A percentile compares a stretch with the other conserved stretches of the same genome.
Evolutionary conservation across 805 yeast species (phyloP).

Genomic region (Teunomyces lycoperdinae): DNA sequence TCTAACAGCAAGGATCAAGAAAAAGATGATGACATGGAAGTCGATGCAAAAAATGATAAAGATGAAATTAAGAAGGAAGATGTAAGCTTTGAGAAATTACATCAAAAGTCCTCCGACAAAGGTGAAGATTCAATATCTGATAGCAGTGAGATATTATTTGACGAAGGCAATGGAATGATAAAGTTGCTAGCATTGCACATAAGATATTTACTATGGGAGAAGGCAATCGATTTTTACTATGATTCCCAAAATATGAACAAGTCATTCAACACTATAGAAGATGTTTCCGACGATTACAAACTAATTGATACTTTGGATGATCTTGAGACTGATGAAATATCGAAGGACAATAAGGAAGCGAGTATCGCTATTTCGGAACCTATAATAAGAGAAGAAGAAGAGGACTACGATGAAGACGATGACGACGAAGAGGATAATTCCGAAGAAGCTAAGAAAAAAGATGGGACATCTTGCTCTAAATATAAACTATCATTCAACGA

Average conservation of each 20-base stretch:
- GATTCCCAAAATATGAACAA: constrained; percentile 14
- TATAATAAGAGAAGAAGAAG: constrained; percentile 33
- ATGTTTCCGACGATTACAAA: constrained; percentile 33
- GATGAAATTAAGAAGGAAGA: constrained; percentile 20
- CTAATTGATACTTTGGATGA: constrained; percentile 32
- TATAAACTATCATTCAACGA: constrained; percentile 18
- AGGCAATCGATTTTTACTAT: constrained; percentile 53
- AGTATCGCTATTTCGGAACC: constrained; percentile 4
- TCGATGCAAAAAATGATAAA: constrained; percentile 18
- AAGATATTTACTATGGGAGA: constrained; percentile 70
- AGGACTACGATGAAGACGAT: constrained; percentile 29
- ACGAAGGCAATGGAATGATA: constrained; percentile 40
- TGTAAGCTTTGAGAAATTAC: constrained; percentile 8
- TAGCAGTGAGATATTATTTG: constrained; percentile 21
- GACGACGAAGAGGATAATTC: constrained; percentile 22
- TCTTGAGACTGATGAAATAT: constrained; percentile 14
- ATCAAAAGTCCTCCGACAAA: constrained; percentile 26
- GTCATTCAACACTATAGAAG: constrained; percentile 22
- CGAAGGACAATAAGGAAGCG: background rate
- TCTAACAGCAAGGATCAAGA: background rate
- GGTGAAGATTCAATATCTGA: constrained; percentile 17
- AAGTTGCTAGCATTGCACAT: constrained; percentile 54
- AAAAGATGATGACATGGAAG: constrained; percentile 10
- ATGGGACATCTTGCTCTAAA: constrained; percentile 1
- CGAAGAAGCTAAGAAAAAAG: constrained; percentile 16